Evolutionary conservation across 148 eudicot genomes (phyloP), one percentile per base, ranked within the genome.

Genomic region (Rhododendron ferrugineum): DNA sequence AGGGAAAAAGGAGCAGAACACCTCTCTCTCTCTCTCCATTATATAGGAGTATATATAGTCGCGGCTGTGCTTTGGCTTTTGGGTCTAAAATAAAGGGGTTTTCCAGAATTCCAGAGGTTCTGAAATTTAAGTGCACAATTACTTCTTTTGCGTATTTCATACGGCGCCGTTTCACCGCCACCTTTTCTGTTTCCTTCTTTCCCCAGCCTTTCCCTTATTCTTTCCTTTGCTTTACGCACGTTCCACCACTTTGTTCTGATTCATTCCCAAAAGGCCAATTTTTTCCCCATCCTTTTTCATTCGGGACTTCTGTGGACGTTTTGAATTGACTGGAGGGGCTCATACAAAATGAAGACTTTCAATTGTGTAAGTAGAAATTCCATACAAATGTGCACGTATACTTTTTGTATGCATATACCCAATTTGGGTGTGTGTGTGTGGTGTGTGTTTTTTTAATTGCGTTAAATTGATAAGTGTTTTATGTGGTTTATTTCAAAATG

Each of bases 341-440:
- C 84, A 80, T 82, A 50, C 42, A 66, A 62, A 28, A 82, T 82
- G 84, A 60, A 40, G 84, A 37, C 84, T 40, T 13, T n/a, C 84
- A 62, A 82, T 82, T 62, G 50, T 40, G 84, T 82, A 26, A 82
- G 84, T 62, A 4, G 5, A 70, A 70, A 14, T 70, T 32, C 20
- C 14, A 14, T 70, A 32, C 37, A 32, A 4, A 4, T 23, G 2
- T 40, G 14, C 5, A 56, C 11, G 5, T 10, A 5, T 16, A 80
- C 36, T 20, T 80, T 50, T 20, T 30, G 54, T 47, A 47, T 11
- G 9, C 26, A 16, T 47, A 47, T 28, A n/a, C 54, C 50, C 50
- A 6, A 44, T 22, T 37, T 77, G n/a, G 50, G 30, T 26, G 3
- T 28, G 50, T 47, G 30, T 36, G 37, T 36, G 37, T 36, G 37